Evolutionary conservation across 768 basidiomycete species (phyloP), one percentile per base, ranked within the genome.

Genomic region (Tulasnella sp.): DNA sequence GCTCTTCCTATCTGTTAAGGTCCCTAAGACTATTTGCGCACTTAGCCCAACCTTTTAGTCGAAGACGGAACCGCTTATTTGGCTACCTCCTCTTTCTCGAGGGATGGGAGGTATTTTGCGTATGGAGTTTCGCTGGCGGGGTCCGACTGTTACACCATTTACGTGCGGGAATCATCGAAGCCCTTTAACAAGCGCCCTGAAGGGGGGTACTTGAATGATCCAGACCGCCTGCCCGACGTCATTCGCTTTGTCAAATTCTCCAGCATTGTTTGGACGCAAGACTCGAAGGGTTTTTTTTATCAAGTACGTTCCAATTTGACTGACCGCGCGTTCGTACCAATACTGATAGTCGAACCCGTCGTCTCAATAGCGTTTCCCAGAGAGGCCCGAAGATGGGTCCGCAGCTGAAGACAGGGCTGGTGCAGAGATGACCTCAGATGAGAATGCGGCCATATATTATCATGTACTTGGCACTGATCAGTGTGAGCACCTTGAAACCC

Each of bases 241-340:
- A 86, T 95, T 77, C 89, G 91, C 78, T 92, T 90, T 84, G 93
- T 94, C 82, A 96, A 96, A 84, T 95, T 94, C 85, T 93, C 92
- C 0, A 85, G 87, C 14, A 88, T 95, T 69, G 87, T 88, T 40
- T 96, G 94, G 95, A 91, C 91, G 6, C 90, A 91, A 78, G 93
- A 95, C 85, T 92, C 91, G 79, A 92, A 91, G 81, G 94, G 95
- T 1, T 94, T 96, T 86, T 94, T 96, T 86, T 96, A 96, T 84
- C 94, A 46, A 46, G n/a, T n/a, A n/a, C n/a, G n/a, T n/a, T n/a
- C n/a, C n/a, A n/a, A n/a, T n/a, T n/a, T n/a, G n/a, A n/a, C n/a
- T n/a, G n/a, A n/a, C n/a, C n/a, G n/a, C n/a, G n/a, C n/a, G n/a
- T n/a, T n/a, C n/a, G n/a, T n/a, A n/a, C n/a, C n/a, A n/a, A n/a